Evolutionary conservation across 257 asterid species (phyloP), one percentile per base, ranked within the genome.

Genomic region (Solanum verrucosum): DNA sequence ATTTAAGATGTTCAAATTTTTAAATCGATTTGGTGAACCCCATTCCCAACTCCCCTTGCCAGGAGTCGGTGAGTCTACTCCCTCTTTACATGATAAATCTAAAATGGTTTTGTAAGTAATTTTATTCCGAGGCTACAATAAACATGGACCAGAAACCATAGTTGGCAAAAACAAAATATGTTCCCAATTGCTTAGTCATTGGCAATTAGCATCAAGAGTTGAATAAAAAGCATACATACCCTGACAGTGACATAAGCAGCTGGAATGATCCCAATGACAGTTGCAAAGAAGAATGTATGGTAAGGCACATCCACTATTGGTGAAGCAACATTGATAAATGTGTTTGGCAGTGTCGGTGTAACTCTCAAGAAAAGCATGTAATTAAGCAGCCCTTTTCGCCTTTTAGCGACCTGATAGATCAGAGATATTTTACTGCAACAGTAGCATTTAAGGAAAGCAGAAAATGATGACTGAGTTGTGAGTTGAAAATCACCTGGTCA

Each of bases 311-410:
- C 98, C 16, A 96, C 98, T 75, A 97, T 97, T 37, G 99, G 99
- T 10, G 99, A 97, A 91, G 99, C 99, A 21, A 96, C 96, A 84
- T 97, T 97, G 85, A 96, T 96, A 87, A 97, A 97, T 49, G 97
- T 95, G 89, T 97, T 97, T 78, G 99, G 99, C 89, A 97, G 93
- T 46, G 99, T 94, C 2, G 98, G 99, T 31, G 99, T 97, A 88
- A 96, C 98, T 92, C 98, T 94, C 14, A 97, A 89, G 96, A 97
- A 96, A 73, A 97, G 95, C 98, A 97, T 97, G 95, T 96, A 97
- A 88, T 96, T 97, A 42, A 97, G 95, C 87, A 96, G 95, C 65
- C 98, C 88, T 40, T 89, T 89, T 31, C 95, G 93, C 75, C 98
- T 92, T 89, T 91, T 96, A 37, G 98, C 96, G 44, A 96, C 98